Base-by-base conservation (phyloP, 2,329 filamentous ascomycete species). In the Whalleya microplaca region DNA sequence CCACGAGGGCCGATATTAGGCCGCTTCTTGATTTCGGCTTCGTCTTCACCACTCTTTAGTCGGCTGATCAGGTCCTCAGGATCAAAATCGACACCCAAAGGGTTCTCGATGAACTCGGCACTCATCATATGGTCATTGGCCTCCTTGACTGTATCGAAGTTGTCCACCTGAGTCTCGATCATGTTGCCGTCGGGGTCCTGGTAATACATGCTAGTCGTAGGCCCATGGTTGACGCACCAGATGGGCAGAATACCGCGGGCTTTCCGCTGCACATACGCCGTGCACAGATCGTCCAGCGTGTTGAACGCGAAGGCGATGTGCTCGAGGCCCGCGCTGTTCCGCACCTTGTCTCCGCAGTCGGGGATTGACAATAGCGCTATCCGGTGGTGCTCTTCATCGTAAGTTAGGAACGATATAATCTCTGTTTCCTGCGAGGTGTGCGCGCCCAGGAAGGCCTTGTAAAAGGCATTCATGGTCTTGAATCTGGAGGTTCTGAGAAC, bases 371-470 rank as follows among this genome's bases (percentile, higher is more conserved):
- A n/a, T 40, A 81, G 69, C 14, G 75, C 78, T 27, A 80, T 69
- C 40, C 79, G 77, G 62, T 81, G 79, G 58, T 80, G 78, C 62
- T 80, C 78, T 0, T 77, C 68, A 62, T 80, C 78, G 68, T 77
- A 80, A 7, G 70, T 69, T 29, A 80, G 56, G 58, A 80, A 80
- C 0, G 72, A 54, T 29, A 75, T 29, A 6, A 41, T 32, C 1
- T 68, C 60, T 42, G 61, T 69, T 32, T 69, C 59, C 53, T 62
- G 63, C 23, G 62, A 56, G 7, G 71, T 56, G 3, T 55, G 62
- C 9, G 69, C 76, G 44, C 72, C 70, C 2, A 78, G 69, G 51
- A 77, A 73, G 2, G 59, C 64, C 43, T 65, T 66, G 63, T 77
- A 78, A 59, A 72, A 79, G 4, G 67, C 57, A 2, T 71, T 51